A percentile compares a stretch with the other conserved stretches of the same genome.
These are phyloP conservation scores for Phialemoniopsis sp. DNA, from an alignment of 2,329 filamentous ascomycete genomes.

Conservation along the genomic window DNA sequence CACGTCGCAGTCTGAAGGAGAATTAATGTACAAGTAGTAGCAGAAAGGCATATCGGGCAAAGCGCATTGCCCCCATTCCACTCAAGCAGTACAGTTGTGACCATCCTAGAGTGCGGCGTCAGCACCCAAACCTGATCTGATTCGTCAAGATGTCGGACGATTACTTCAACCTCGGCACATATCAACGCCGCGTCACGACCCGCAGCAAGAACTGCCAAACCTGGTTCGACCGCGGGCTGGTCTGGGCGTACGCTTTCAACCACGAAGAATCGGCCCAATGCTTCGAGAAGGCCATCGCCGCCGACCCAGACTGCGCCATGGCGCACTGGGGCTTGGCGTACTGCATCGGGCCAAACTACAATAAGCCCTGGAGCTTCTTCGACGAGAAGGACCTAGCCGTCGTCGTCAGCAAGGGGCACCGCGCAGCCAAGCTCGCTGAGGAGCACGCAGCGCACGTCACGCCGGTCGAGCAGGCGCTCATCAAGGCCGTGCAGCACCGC, in stretches of 20 bases:
- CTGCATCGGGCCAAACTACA: slow-evolving; percentile 67
- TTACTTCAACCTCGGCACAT: slow-evolving; percentile 56
- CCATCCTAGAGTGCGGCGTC: too few relatives aligned
- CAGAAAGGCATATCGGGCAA: too few relatives aligned
- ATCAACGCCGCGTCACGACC: slow-evolving; percentile 50
- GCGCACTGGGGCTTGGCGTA: slow-evolving; percentile 69
- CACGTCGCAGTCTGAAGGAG: too few relatives aligned
- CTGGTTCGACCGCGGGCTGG: slow-evolving; percentile 70
- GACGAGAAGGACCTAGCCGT: slow-evolving; percentile 53
- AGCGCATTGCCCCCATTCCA: too few relatives aligned
- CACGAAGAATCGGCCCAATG: slow-evolving; percentile 65
- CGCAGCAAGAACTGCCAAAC: slow-evolving; percentile 44
- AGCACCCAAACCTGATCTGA: too few relatives aligned
- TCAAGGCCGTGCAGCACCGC: slow-evolving; percentile 56
- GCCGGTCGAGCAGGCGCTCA: slow-evolving; percentile 57
- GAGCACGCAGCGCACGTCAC: slow-evolving; percentile 22
- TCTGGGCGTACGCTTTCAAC: slow-evolving; percentile 73
- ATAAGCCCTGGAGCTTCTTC: slow-evolving; percentile 74
- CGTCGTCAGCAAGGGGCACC: slow-evolving; percentile 31
- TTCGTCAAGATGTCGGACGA: too few relatives aligned
- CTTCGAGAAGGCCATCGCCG: slow-evolving; percentile 52
- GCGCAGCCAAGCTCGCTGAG: too few relatives aligned
- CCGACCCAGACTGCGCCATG: slow-evolving; percentile 53
- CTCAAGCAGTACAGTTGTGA: too few relatives aligned
- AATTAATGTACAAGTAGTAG: too few relatives aligned